phyloP scores from a whole-genome alignment of 2,329 filamentous ascomycete species.

The Botrytis paeoniae region DNA sequence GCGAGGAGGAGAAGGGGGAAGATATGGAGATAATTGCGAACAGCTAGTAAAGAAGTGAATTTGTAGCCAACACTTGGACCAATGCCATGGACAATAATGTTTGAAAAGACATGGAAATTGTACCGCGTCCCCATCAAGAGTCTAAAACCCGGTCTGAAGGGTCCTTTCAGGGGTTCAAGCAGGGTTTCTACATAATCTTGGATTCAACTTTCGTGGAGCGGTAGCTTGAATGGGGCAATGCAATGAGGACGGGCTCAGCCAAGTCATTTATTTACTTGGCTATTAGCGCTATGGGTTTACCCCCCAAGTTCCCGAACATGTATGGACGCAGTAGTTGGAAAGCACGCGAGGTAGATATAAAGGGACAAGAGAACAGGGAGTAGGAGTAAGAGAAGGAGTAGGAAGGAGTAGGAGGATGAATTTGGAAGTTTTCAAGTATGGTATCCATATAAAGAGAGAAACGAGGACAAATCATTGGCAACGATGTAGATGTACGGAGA shows the following conservation, averaged over 20 bases:
- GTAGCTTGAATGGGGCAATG: background rate
- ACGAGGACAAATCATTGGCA: background rate
- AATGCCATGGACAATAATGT: slow-evolving; percentile 1
- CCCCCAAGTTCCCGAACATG: background rate
- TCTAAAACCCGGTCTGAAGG: background rate
- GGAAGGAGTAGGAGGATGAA: background rate
- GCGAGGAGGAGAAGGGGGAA: background rate
- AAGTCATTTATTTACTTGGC: slow-evolving; percentile 8
- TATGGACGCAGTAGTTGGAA: background rate
- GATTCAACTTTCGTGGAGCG: background rate
- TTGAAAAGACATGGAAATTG: slow-evolving; percentile 1
- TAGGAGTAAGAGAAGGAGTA: background rate
- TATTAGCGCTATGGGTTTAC: background rate
- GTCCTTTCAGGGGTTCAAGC: slow-evolving; percentile 16
- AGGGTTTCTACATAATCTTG: slow-evolving; percentile 13
- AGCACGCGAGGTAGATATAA: background rate
- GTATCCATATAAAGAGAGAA: background rate
- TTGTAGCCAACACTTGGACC: slow-evolving; percentile 14
- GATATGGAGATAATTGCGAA: background rate
- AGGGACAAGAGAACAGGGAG: background rate
- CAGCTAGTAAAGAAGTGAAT: slow-evolving; percentile 9
- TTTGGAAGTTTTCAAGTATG: background rate
- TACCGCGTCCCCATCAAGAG: background rate
- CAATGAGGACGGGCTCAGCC: background rate
- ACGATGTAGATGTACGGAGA: background rate